Base-by-base conservation (phyloP, 768 basidiomycete genomes). In the Leccinum boreale region DNA sequence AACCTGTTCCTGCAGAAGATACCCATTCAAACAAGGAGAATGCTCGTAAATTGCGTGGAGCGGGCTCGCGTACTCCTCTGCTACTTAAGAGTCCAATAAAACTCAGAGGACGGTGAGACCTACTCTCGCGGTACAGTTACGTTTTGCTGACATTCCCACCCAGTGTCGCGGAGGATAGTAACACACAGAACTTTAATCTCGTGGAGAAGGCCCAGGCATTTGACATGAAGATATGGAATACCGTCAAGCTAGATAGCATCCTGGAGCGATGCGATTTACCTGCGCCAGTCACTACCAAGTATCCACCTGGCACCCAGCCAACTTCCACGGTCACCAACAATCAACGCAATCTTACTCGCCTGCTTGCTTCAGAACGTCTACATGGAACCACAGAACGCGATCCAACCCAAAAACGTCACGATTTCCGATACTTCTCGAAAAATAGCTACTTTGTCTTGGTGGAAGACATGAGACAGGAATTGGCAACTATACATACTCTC, bases 321-420 rank as follows among this genome's bases (percentile, higher is more conserved):
- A 69, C 71, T 50, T 62, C 65, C 56, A 66, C 72, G 45, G 66
- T 66, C 29, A 53, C 68, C 24, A 63, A 60, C 63, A 76, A 66
- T 36, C 77, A 79, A 57, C 81, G 77, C 42, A 78, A 81, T 56
- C 77, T 90, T 28, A 81, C 80, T 12, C 82, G 79, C 33, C 78
- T 90, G 17, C 76, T 92, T 45, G 85, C 92, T 64, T 87, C 89
- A 19, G 97, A 98, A 70, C 86, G 86, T 59, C 72, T 91, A 44
- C 85, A 92, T 61, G 97, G 97, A 48, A 80, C 80, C 3, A 87
- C 85, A 17, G 97, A 99, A 76, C 90, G 96, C 48, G 97, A 99
- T 74, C 88, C 92, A 1, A 86, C 83, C 19, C 90, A 94, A 60
- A 91, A 84, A 60, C 85, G 94, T 51, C 87, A 89, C 61, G 94